These are phyloP conservation scores for Mucor plumbeus DNA, from an alignment of 371 early-diverging fungal genomes.

Conservation along the genomic window DNA sequence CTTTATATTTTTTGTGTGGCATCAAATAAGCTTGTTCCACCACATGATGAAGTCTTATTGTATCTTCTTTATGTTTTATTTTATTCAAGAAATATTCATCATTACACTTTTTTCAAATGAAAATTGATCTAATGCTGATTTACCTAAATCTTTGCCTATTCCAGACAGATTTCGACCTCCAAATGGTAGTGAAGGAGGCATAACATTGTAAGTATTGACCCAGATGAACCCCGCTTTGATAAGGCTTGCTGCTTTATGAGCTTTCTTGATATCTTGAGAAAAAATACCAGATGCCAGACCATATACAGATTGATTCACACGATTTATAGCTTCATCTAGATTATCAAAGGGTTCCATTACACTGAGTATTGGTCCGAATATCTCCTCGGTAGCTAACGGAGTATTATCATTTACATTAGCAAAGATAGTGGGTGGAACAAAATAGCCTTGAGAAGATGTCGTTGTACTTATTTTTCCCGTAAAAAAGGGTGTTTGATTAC, in stretches of 20 bases:
- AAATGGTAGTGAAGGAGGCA: constrained; percentile 75
- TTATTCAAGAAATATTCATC: constrained; percentile 10
- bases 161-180: constrained; percentile 89
- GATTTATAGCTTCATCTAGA: constrained; percentile 69
- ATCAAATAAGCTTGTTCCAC: not conserved
- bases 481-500: constrained; percentile 7
- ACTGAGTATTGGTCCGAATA: constrained; percentile 86
- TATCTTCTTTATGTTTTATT: not conserved
- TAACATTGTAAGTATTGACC: constrained; percentile 62
- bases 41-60: too few relatives aligned
- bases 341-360: constrained; percentile 71
- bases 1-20: not conserved
- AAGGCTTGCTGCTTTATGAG: constrained; percentile 62
- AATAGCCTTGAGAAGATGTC: constrained; percentile 58
- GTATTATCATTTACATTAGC: constrained; percentile 57
- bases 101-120: constrained; percentile 60
- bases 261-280: constrained; percentile 66
- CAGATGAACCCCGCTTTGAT: constrained; percentile 48
- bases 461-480: constrained; percentile 14
- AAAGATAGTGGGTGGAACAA: constrained; percentile 73
- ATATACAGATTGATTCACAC: constrained; percentile 76
- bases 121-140: constrained; percentile 69
- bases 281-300: constrained; percentile 85
- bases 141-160: constrained; percentile 77
- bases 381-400: constrained; percentile 78